Percentiles rank a stretch among this genome's conserved stretches.
These are phyloP conservation scores for Reutealis trisperma DNA, from an alignment of 345 rosid genomes.

Conservation along the genomic window DNA sequence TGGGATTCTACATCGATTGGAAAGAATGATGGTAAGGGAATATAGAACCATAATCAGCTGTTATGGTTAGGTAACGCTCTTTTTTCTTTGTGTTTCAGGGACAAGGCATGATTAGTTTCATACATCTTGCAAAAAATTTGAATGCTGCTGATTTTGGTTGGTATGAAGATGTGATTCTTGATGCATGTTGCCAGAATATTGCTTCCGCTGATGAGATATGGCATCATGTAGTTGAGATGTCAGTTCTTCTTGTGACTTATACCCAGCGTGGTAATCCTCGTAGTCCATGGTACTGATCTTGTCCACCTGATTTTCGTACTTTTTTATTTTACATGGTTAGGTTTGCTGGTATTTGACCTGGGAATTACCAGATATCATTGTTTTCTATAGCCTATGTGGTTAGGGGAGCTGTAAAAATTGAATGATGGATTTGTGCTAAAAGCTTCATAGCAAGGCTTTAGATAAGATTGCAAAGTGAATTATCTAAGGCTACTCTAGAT, in stretches of 20 bases:
- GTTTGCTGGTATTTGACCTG: neutral
- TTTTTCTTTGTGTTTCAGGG: slow-evolving; percentile 53
- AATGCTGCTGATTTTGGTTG: slow-evolving; percentile 53
- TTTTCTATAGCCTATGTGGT: neutral
- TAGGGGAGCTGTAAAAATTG: neutral
- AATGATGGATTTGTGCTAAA: neutral
- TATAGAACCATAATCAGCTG: neutral
- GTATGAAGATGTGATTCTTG: slow-evolving; percentile 77
- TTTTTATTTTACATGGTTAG: neutral
- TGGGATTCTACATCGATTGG: neutral
- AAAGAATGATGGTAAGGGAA: neutral
- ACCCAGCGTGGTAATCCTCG: slow-evolving; percentile 63
- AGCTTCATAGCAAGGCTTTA: neutral
- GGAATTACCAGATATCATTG: neutral
- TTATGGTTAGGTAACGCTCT: neutral
- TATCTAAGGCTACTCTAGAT: neutral
- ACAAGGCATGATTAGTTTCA: slow-evolving; percentile 79
- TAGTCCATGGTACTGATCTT: slow-evolving; percentile 59
- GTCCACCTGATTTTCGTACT: neutral
- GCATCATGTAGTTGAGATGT: slow-evolving; percentile 77
- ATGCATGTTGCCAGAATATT: slow-evolving; percentile 89
- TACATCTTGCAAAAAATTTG: slow-evolving; percentile 62
- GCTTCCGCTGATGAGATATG: slow-evolving; percentile 78
- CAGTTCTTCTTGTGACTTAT: slow-evolving; percentile 60
- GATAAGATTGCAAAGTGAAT: neutral